Base-by-base conservation (phyloP, 2,329 filamentous ascomycete species). In the Ophiostoma himal-ulmi region DNA sequence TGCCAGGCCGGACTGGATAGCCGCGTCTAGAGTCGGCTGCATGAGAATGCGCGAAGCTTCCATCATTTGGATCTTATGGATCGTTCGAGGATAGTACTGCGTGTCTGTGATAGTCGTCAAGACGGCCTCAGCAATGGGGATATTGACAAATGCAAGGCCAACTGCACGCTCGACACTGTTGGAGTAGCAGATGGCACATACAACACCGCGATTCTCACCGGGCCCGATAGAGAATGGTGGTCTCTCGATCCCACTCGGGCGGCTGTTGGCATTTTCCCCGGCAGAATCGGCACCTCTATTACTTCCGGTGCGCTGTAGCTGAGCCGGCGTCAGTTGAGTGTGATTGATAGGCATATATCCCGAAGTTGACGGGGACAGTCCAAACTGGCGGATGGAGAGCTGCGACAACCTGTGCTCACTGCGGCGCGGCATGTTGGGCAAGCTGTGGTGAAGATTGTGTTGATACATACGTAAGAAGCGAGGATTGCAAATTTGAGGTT, bases 21-120 rank as follows among this genome's bases (percentile, higher is more conserved):
- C 0, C 83, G 83, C 72, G 89, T 30, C 44, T 4, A 88, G 20
- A 1, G 90, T 90, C 5, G 86, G 86, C 76, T 93, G 88, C 74
- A 96, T 89, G 1, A 98, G 81, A 68, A 97, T 91, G 73, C 90
- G 88, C 1, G 89, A 91, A 0, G 94, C 94, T 34, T 90, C 87
- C 75, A 92, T 91, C 34, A 97, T 88, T 69, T 87, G 86, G 44
- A 98, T 84, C 77, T 97, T 97, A 79, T 96, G 92, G 39, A 96
- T 83, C 0, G 93, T 96, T 76, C 89, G 90, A 71, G 93, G 89
- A 77, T 96, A 98, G 44, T 93, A 96, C 77, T 97, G 93, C 70
- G 90, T 96, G 78, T 98, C 94, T 76, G 91, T 93, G 73, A 98
- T 94, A 76, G 97, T 93, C 76, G 92, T 96, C 54, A 98, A 84